Evolutionary conservation across 768 basidiomycete genomes (phyloP).

Genomic region (Infundibulicybe gibba): DNA sequence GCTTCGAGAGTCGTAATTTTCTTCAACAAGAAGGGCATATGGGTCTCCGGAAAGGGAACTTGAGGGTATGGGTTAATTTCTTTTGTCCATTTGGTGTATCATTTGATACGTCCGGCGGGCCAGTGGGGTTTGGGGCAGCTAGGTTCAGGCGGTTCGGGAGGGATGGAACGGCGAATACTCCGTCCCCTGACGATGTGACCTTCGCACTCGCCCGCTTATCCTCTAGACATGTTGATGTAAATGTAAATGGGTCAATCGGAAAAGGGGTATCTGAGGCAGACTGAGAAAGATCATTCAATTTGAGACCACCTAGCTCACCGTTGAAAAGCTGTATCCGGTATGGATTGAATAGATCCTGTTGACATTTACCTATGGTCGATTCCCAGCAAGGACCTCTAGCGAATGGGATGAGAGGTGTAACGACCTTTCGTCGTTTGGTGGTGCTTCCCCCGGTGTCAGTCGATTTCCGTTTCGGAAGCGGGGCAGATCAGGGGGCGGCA

Average conservation of each 20-base stretch:
- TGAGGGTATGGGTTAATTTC: conserved; percentile 34
- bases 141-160: conserved; percentile 34
- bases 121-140: conserved; percentile 8
- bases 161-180: conserved; percentile 43
- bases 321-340: conserved; percentile 85
- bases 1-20: conserved; percentile 62
- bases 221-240: conserved; percentile 48
- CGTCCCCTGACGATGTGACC: conserved; percentile 13
- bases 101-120: conserved; percentile 7
- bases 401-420: conserved; percentile 77
- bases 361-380: conserved; percentile 56
- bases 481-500: conserved; percentile 29
- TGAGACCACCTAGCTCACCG: conserved; percentile 40
- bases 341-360: conserved; percentile 64
- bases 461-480: conserved; percentile 60
- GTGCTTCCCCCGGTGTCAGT: conserved; percentile 45
- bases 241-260: conserved; percentile 78
- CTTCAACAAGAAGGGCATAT: conserved; percentile 56
- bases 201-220: conserved; percentile 26
- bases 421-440: conserved; percentile 72
- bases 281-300: background rate
- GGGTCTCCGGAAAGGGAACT: conserved; percentile 62
- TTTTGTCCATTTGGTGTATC: conserved; percentile 16
- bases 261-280: conserved; percentile 57
- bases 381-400: conserved; percentile 86